Conservation (phyloP, 352 stramenopile species). For the Globisporangium polare region DNA sequence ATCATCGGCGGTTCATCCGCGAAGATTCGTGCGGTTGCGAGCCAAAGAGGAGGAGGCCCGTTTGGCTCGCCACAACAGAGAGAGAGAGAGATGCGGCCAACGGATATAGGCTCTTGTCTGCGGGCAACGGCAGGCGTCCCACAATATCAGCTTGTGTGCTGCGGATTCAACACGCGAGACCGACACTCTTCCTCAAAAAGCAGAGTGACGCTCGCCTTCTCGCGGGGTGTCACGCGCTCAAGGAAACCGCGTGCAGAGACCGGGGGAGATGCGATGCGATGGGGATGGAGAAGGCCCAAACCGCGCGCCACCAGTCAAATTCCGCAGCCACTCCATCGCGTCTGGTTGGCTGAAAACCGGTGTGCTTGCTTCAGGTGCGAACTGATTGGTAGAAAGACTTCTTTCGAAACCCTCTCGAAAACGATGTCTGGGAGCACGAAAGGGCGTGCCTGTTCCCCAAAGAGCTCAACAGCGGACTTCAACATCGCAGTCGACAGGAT, state of each 20-base stretch:
- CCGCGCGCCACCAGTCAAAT: slow-evolving; percentile 4
- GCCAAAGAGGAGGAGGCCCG: not conserved
- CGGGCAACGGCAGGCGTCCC: not conserved
- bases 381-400: not conserved
- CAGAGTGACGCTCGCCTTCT: not conserved
- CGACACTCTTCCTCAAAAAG: not conserved
- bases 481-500: not conserved
- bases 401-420: not conserved
- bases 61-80: not conserved
- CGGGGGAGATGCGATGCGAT: not conserved
- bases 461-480: not conserved
- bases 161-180: not conserved
- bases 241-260: slow-evolving; percentile 2
- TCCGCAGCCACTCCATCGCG: not conserved
- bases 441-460: not conserved
- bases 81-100: not conserved
- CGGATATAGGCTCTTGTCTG: not conserved
- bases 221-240: not conserved
- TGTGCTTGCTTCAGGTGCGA: too few species aligned
- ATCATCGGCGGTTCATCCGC: not conserved
- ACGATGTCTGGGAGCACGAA: not conserved
- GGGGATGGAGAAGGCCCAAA: not conserved
- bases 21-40: not conserved
- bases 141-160: not conserved
- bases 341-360: not conserved